These are phyloP conservation scores for Aspergillus diversus DNA, from an alignment of 495 filamentous ascomycete species.

Conservation along the genomic window DNA sequence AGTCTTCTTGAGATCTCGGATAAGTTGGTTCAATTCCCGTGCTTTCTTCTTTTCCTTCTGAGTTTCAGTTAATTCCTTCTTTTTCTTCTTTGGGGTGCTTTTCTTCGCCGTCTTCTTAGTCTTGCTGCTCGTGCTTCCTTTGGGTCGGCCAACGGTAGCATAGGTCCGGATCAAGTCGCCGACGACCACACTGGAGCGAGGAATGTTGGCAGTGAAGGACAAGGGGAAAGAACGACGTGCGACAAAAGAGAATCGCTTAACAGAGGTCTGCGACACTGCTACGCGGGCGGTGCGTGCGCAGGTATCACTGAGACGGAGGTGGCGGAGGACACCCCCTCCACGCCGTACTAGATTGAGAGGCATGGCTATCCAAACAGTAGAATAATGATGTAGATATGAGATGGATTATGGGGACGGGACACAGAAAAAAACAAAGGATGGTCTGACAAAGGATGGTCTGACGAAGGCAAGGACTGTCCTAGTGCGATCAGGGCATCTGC, in stretches of 20 bases:
- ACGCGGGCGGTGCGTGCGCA: constrained; percentile 33
- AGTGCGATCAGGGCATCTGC: constrained; percentile 11
- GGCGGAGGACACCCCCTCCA: constrained; percentile 33
- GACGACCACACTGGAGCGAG: constrained; percentile 13
- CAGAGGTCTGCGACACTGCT: constrained; percentile 33
- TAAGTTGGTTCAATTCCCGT: constrained; percentile 20
- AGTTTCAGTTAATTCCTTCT: constrained; percentile 33
- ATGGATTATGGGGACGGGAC: background rate
- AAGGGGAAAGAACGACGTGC: constrained; percentile 18
- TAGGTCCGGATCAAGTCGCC: constrained; percentile 27
- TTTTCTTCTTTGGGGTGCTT: constrained; percentile 18
- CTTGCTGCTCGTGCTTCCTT: constrained; percentile 28
- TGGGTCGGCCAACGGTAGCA: constrained; percentile 35
- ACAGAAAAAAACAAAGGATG: background rate
- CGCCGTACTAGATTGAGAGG: constrained; percentile 36
- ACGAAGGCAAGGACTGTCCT: constrained; percentile 22
- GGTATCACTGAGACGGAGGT: constrained; percentile 31
- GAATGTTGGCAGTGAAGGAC: constrained; percentile 12
- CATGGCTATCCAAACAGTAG: constrained; percentile 28
- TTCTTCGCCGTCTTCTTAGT: constrained; percentile 28
- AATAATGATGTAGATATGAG: background rate
- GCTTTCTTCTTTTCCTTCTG: constrained; percentile 33
- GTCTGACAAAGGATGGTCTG: constrained; percentile 5
- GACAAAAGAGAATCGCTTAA: constrained; percentile 32
- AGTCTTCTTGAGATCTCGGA: constrained; percentile 37